Base-by-base conservation (phyloP, 2,329 filamentous ascomycete species). In the Geosmithia morbida region DNA sequence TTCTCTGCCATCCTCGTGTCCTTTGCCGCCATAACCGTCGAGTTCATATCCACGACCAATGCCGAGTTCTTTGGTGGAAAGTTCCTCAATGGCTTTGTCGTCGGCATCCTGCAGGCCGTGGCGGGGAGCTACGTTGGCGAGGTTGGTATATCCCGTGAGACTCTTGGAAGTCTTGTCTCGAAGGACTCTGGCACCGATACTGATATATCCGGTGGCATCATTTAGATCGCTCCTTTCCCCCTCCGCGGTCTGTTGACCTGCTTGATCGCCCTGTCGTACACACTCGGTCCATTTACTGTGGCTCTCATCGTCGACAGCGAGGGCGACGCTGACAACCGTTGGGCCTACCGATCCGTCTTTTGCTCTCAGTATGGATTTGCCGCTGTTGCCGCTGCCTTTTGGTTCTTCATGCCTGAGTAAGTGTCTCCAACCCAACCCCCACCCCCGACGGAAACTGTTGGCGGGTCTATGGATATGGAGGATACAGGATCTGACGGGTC, bases 41-140 rank as follows among this genome's bases (percentile, higher is more conserved):
- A 68, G 50, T 65, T 68, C 37, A 55, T 66, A 8, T 60, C 66
- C 6, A 67, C 64, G 0, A 59, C 63, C 4, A 67, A 66, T 33
- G 58, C 56, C 18, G 51, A 64, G 29, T 68, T 67, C 56, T 68
- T 67, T 48, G 56, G 60, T 22, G 66, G 65, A 16, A 68, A 69
- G 50, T 65, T 67, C 48, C 48, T 68, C 39, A 67, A 68, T 45
- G 66, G 65, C 1, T 66, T 68, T 48, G 61, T 62, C 0, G 56
- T 58, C 22, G 59, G 59, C 41, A 53, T 54, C 13, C 50, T 59
- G 11, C 52, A 50, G 0, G 54, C 57, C 0, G 56, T 59, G 5
- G 55, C 55, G 1, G 56, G 59, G 8, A 57, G 56, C 7, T 61
- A 61, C 49, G 56, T 61, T 26, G 58, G 59, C 48, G 59, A 62